Percentiles rank a stretch among this genome's conserved stretches.
phyloP scores from a whole-genome alignment of 148 eudicot genomes.

The Persicaria maculosa region DNA sequence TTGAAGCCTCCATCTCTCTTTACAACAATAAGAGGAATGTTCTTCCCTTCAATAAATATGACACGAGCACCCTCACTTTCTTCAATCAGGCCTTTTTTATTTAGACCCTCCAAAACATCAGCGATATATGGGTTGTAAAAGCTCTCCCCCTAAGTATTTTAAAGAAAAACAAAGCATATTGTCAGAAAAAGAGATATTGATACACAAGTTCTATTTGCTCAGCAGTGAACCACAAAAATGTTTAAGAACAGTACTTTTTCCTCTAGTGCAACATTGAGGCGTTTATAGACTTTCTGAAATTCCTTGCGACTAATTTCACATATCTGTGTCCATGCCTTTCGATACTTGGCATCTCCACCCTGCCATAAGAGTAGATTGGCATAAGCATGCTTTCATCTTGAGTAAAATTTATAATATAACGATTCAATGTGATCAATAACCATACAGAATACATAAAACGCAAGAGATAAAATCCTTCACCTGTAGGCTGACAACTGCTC shows the following conservation, averaged over 20 bases:
- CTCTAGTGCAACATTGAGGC: constrained; percentile 67
- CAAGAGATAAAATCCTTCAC: constrained; percentile 28
- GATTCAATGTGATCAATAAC: neutral
- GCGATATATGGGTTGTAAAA: constrained; percentile 92
- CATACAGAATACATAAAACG: neutral
- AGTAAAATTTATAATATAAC: constrained; percentile 2
- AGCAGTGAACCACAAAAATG: neutral
- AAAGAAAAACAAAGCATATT: neutral
- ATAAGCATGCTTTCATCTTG: neutral
- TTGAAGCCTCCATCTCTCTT: constrained; percentile 97
- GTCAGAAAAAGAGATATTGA: neutral
- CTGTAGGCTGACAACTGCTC: constrained; percentile 97
- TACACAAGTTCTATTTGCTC: neutral
- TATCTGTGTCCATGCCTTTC: constrained; percentile 89
- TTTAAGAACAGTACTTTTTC: constrained; percentile 57
- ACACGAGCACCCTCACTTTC: constrained; percentile 95
- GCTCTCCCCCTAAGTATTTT: constrained; percentile 70
- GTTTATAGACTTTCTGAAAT: constrained; percentile 65
- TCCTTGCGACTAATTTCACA: constrained; percentile 88
- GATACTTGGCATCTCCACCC: constrained; percentile 75
- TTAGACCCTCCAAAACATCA: constrained; percentile 44
- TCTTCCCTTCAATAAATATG: constrained; percentile 76
- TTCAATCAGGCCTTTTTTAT: constrained; percentile 51
- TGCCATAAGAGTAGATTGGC: constrained; percentile 18
- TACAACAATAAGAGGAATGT: constrained; percentile 78